Evolutionary conservation across 495 filamentous ascomycete genomes (phyloP), one percentile per base, ranked within the genome.

Genomic region (Xeromyces bisporus): DNA sequence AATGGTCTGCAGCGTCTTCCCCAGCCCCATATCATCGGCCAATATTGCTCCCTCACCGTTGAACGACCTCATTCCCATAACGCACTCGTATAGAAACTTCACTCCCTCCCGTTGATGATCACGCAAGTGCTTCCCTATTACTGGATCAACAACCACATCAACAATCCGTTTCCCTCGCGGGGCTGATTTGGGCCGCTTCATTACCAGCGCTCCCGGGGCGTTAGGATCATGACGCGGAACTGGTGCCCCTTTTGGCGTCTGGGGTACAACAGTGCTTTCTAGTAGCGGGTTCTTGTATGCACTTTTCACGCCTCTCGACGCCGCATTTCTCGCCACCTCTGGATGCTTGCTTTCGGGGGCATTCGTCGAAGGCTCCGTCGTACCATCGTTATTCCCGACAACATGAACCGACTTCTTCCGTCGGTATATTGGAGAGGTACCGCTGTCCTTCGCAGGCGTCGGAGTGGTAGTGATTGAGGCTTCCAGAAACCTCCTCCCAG

Each of bases 21-120:
- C 80, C 6, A 86, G 42, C 2, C 80, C 80, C 80, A 86, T 86
- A 39, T 85, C 80, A 43, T 87, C 80, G 3, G 80, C 80, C 18
- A 87, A 54, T 32, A 87, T 77, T 2, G 76, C 79, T 7, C 80
- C 80, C 44, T 77, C 68, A 0, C 80, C 78, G 38, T 74, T 71
- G 39, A 71, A 81, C 16, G 58, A 47, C 25, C 75, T 60, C 65
- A 82, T 68, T 7, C 80, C 80, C 80, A 87, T 87, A 0, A 87
- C 73, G 48, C 80, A 84, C 50, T 85, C 79, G 41, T 87, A 87
- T 23, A 87, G 50, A 41, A 87, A 87, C 36, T 68, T 60, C 10
- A 85, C 73, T 27, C 80, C 80, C 39, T 80, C 75, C 2, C 77
- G 67, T 50, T 87, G 80, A 50, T 87, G 80, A 21, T 69, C 66